phyloP scores from a whole-genome alignment of 1,139 yeast genomes.

The Kurtzmaniella quercitrusa region DNA sequence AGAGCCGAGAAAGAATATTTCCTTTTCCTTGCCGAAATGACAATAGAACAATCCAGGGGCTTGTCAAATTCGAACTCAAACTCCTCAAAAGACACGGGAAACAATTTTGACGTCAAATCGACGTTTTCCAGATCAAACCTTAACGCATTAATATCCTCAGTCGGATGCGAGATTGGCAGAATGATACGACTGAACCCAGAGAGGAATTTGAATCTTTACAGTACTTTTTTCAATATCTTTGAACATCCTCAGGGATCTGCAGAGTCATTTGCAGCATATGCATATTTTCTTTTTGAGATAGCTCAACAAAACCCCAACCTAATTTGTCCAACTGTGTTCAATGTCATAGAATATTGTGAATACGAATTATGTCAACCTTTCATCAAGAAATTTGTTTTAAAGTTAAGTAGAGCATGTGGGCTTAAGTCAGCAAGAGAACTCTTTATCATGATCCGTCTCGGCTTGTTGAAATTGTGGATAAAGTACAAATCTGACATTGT shows the following conservation, averaged over 20 bases:
- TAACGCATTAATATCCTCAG: neutral
- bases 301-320: slow-evolving; percentile 15
- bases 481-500: slow-evolving; percentile 23
- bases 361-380: slow-evolving; percentile 29
- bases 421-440: slow-evolving; percentile 16
- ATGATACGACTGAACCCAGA: slow-evolving; percentile 2
- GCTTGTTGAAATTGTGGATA: slow-evolving; percentile 41
- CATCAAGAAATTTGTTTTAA: slow-evolving; percentile 19
- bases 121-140: neutral
- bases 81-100: neutral
- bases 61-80: neutral
- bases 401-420: slow-evolving; percentile 15
- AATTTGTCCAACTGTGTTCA: slow-evolving; percentile 31
- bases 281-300: slow-evolving; percentile 24
- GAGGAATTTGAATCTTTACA: slow-evolving; percentile 15
- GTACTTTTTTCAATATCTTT: slow-evolving; percentile 26
- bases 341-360: slow-evolving; percentile 36
- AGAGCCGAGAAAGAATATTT: neutral
- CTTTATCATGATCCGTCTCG: slow-evolving; percentile 25
- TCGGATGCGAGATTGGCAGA: neutral
- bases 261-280: slow-evolving; percentile 39
- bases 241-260: slow-evolving; percentile 27
- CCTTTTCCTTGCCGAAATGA: neutral
- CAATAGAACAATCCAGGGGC: neutral
- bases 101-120: slow-evolving; percentile 10